Evolutionary conservation across 768 basidiomycete genomes (phyloP).

Genomic region (Gelatoporia subvermispora): DNA sequence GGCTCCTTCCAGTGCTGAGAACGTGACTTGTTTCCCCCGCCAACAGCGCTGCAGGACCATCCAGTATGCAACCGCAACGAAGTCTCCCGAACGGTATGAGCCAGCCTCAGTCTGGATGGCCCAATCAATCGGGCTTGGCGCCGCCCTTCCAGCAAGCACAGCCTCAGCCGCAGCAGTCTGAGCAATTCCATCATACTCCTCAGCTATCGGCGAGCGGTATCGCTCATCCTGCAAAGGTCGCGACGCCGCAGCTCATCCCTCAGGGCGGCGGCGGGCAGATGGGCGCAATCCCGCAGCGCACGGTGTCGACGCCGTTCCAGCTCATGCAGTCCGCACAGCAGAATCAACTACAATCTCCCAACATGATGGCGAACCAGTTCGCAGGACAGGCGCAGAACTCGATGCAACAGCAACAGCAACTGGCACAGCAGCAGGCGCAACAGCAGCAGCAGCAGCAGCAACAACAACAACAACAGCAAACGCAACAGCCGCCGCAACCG

Average conservation of each 20-base stretch:
- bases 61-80: too few relatives aligned
- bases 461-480: constrained; percentile 17
- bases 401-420: background rate
- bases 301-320: constrained; percentile 8
- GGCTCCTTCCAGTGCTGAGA: too few relatives aligned
- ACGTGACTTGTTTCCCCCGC: too few relatives aligned
- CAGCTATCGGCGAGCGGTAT: too few relatives aligned
- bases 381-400: background rate
- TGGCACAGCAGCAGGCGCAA: constrained; percentile 21
- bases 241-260: constrained; percentile 9
- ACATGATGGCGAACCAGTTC: constrained; percentile 3
- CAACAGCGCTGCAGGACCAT: too few relatives aligned
- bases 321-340: constrained; percentile 2
- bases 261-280: constrained; percentile 7
- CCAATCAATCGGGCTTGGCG: background rate
- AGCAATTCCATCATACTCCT: background rate
- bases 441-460: too few relatives aligned
- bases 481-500: constrained; percentile 1
- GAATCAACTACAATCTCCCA: constrained; percentile 1
- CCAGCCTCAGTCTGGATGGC: too few relatives aligned
- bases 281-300: constrained; percentile 4
- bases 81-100: too few relatives aligned
- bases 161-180: background rate
- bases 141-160: background rate
- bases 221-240: too few relatives aligned